Conservation (phyloP, 2,329 filamentous ascomycete genomes). For the Calonectria pauciramosa region DNA sequence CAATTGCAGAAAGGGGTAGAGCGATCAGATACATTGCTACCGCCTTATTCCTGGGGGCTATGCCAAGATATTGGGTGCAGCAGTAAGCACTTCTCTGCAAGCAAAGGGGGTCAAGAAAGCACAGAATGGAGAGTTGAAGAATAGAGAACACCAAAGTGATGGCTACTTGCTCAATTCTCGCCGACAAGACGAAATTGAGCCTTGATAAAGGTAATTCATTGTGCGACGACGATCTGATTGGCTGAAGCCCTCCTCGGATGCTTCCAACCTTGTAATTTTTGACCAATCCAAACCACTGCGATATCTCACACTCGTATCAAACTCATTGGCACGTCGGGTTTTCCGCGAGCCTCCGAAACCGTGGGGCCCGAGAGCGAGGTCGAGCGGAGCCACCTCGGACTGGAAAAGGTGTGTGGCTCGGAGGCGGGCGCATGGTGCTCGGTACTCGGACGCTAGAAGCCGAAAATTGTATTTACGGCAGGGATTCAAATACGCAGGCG, state of each 20-base stretch:
- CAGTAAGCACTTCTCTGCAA: neutral
- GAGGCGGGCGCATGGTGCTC: neutral
- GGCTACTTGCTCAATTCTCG: neutral
- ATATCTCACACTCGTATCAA: neutral
- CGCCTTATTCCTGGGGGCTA: no score
- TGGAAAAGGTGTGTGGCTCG: neutral
- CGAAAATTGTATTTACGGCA: neutral
- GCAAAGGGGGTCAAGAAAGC: no score
- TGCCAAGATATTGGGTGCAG: neutral
- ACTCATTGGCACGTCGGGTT: neutral
- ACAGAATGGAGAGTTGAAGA: neutral
- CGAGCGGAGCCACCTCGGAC: neutral
- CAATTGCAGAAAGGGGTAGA: neutral
- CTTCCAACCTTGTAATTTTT: neutral
- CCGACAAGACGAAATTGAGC: neutral
- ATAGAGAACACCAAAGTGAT: neutral
- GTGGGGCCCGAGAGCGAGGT: neutral
- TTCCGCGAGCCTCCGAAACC: neutral
- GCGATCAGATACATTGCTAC: neutral
- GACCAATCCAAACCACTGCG: neutral
- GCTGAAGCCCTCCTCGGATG: neutral
- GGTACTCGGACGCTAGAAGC: neutral
- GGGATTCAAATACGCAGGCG: neutral
- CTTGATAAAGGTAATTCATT: neutral
- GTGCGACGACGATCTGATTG: neutral